Base-by-base conservation (phyloP, 495 filamentous ascomycete genomes). In the Apodospora peruviana region DNA sequence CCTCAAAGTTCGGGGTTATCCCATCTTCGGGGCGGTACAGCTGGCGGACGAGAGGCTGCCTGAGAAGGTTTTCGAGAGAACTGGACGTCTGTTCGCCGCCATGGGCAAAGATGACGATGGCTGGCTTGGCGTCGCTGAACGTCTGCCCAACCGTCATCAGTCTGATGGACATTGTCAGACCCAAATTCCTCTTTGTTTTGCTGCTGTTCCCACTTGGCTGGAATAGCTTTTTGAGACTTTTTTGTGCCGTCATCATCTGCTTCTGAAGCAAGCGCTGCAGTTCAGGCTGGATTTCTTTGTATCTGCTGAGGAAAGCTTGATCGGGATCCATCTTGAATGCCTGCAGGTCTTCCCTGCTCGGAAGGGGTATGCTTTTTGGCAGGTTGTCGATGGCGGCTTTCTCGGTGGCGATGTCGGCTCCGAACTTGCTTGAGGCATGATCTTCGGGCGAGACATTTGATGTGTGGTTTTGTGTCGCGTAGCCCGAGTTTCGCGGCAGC, bases 1-100 rank as follows among this genome's bases (percentile, higher is more conserved):
- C 43, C 7, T 42, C 36, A 40, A 57, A 52, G 2, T 11, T 22
- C 1, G 50, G 46, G 18, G 42, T 47, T 10, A 50, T 21, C 17
- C 46, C 50, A 37, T 57, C 55, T 12, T 47, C 37, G 11, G 55
- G 46, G 25, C 11, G 35, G 38, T 34, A 50, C 11, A 57, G 45
- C 23, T 51, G 50, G 41, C 50, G 55, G 0, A 52, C 16, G 11
- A 16, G 5, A 2, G 34, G 35, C 27, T 35, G 17, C 12, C 43
- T 38, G 10, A 56, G 34, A 8, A 50, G 9, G 11, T 2, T 24
- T 14, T 51, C 48, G 19, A 56, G 5, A n/a, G n/a, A n/a, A n/a
- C 23, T 29, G 7, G 24, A 37, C 1, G 39, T 40, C 24, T 44
- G 19, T 4, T 47, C 23, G 10, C 40, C 48, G 10, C 40, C 48